Evolutionary conservation across 2,329 filamentous ascomycete genomes (phyloP), one percentile per base, ranked within the genome.

Genomic region (Fusarium mundagurra): DNA sequence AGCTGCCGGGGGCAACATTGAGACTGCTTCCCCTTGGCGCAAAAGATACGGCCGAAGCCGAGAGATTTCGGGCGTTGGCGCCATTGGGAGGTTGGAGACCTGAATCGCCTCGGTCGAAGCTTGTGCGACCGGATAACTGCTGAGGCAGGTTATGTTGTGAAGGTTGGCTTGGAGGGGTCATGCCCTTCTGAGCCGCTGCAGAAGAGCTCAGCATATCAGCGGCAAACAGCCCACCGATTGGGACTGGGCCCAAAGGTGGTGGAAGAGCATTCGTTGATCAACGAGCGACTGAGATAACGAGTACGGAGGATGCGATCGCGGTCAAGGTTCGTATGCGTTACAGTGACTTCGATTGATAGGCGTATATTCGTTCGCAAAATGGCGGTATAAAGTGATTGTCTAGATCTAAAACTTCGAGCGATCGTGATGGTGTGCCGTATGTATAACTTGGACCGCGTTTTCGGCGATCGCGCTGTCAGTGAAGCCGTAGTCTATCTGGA

Each of bases 1-100:
- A 98, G 85, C 94, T 98, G 48, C 95, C 95, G 3, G 92, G 92
- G 33, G 89, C 91, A 63, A 91, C 88, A 41, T 92, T 92, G 79
- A 95, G 88, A 55, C 93, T 94, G 72, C 91, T 88, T 61, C 89
- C 90, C 61, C 93, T 90, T 24, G 91, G 89, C 55, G 88, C 90
- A 81, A 91, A 93, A 64, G 90, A 92, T 77, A 90, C 87, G 79
- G 82, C 84, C 6, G 89, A 89, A 38, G 86, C 84, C 34, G 88
- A 86, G 22, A 88, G 77, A 72, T 86, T 88, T 69, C 89, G 86
- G 53, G 77, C 71, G 47, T 80, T 75, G 53, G 80, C 80, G 72
- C 84, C 85, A 81, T 86, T 87, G 70, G 83, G 76, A 77, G 85
- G 87, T 73, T 89, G 89, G 44, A 91, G 85, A 45, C 81, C 82